Base-by-base conservation (phyloP, 169 alveolate genomes). In the Blepharisma undulans region DNA sequence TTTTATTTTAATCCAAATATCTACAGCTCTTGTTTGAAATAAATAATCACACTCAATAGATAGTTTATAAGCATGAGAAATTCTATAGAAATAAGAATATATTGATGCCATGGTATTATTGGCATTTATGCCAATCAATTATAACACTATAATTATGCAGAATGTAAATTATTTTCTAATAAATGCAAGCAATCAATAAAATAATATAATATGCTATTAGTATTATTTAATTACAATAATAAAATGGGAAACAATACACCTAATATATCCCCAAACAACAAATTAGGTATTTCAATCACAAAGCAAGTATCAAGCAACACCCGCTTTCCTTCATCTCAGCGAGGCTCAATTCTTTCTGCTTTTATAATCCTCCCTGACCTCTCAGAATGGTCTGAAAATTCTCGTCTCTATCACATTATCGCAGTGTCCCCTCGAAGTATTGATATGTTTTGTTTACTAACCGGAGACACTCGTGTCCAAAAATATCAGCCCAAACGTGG, bases 381-480 rank as follows among this genome's bases (percentile, higher is more conserved):
- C 8, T 21, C 22, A 0, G 1, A 4, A 8, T 22, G 30, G 10
- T 22, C 29, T 8, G 72, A 3, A n/a, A 34, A 22, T 14, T 86
- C 84, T 7, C 22, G 16, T 1, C 66, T 86, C 8, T 86, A 66
- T 5, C 91, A 86, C 66, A 36, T 86, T 16, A 21, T 72, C 27
- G 16, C 72, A 22, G 91, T 86, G 61, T n/a, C 60, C 0, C 84
- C 84, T 0, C 18, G 36, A 30, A 36, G 36, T 19, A 36, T 72
- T 19, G 91, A 86, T n/a, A 60, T 86, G 84, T 86, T 25, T 30
- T 61, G 84, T 72, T 8, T 86, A 30, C 84, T 86, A 12, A 86
- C 91, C 21, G 91, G 91, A 29, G 91, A 86, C 12, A 60, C 10
- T 12, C 3, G 91, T 1, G 10, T 1, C 29, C 59, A 21, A 8